Evolutionary conservation across 768 basidiomycete genomes (phyloP).

Genomic region (Trametes maxima): DNA sequence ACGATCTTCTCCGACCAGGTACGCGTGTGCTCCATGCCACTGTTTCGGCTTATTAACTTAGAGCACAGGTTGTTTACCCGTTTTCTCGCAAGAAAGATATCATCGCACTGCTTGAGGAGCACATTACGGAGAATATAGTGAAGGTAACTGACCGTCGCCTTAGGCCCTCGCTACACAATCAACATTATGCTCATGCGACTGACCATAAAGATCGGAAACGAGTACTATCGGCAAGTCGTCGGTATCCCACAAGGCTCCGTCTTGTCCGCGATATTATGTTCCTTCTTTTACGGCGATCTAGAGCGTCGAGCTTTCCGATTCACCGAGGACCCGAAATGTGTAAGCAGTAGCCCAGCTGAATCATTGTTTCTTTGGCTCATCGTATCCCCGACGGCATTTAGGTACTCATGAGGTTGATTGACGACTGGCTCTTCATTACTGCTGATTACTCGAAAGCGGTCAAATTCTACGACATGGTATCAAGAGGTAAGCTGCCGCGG

Average conservation of each 20-base stretch:
- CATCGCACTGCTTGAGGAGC: conserved; percentile 78
- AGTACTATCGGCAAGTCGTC: conserved; percentile 84
- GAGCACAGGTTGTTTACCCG: conserved; percentile 54
- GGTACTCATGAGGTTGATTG: conserved; percentile 85
- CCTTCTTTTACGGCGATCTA: conserved; percentile 92
- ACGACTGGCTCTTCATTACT: conserved; percentile 92
- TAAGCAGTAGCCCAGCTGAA: conserved; percentile 39
- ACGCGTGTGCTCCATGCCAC: conserved; percentile 13
- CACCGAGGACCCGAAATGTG: conserved; percentile 59
- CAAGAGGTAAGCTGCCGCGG: conserved; percentile 47
- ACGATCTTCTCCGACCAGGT: conserved; percentile 90
- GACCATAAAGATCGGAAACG: conserved; percentile 64
- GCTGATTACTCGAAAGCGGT: conserved; percentile 60
- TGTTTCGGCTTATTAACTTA: background rate
- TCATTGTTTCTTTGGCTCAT: background rate
- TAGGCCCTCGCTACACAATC: background rate
- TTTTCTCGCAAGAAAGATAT: conserved; percentile 58
- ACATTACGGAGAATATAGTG: conserved; percentile 91
- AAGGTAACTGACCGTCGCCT: conserved; percentile 51
- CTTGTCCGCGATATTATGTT: conserved; percentile 92
- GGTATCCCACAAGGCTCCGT: conserved; percentile 98
- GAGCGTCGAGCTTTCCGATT: conserved; percentile 63
- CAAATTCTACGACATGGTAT: conserved; percentile 77
- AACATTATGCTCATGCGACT: background rate
- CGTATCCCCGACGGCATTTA: conserved; percentile 32